Conservation (phyloP, 352 stramenopile genomes). For the Globisporangium spinosum region DNA sequence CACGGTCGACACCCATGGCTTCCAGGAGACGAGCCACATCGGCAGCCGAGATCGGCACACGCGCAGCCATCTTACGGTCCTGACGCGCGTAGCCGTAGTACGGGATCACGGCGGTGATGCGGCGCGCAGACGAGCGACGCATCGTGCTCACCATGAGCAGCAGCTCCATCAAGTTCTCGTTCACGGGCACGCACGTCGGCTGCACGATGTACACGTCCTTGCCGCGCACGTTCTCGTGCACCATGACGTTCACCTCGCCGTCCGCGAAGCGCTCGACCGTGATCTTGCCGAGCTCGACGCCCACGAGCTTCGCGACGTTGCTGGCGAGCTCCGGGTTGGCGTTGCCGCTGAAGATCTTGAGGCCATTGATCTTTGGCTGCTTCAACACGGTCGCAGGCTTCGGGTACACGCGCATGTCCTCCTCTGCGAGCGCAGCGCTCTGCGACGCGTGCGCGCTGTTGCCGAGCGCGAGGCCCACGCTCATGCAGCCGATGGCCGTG, state of each 20-base stretch:
- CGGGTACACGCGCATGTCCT: conserved; percentile 39
- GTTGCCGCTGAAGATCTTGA: conserved; percentile 99
- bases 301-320: conserved; percentile 97
- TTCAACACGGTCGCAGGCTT: conserved; percentile 64
- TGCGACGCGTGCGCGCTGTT: conserved; percentile 24
- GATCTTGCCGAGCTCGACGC: conserved; percentile 97
- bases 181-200: conserved; percentile 98
- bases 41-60: conserved; percentile 97
- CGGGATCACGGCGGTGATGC: conserved; percentile 99
- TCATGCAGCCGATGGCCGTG: conserved; percentile 46
- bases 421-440: conserved; percentile 43
- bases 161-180: conserved; percentile 99
- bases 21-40: conserved; percentile 85
- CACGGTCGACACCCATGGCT: conserved; percentile 85
- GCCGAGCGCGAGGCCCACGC: conserved; percentile 40
- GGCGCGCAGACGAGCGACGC: conserved; percentile 94
- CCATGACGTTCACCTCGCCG: conserved; percentile 98
- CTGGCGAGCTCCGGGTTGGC: conserved; percentile 95
- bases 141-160: conserved; percentile 98
- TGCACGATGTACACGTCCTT: conserved; percentile 99
- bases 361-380: conserved; percentile 87
- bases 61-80: conserved; percentile 89
- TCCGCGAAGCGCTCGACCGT: conserved; percentile 98
- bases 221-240: conserved; percentile 99
- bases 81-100: conserved; percentile 92